Evolutionary conservation across 2,329 filamentous ascomycete genomes (phyloP), one percentile per base, ranked within the genome.

Genomic region (Dothideomycetes sp.): DNA sequence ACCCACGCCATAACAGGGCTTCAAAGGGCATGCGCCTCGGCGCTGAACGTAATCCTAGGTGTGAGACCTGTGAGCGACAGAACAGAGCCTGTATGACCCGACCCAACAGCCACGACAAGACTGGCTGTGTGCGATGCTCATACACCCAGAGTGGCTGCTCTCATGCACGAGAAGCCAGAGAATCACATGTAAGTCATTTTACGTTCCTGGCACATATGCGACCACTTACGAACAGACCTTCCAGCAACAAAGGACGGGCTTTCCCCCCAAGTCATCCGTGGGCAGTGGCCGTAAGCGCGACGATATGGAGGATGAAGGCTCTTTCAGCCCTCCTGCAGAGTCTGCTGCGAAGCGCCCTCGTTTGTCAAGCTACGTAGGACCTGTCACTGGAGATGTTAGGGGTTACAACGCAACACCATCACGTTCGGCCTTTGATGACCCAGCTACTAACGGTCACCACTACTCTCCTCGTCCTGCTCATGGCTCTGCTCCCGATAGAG

Each of bases 1-100:
- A 40, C 5, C 37, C 37, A n/a, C 37, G 37, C 12, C 37, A 40
- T 33, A 11, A 28, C n/a, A 32, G 37, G 19, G 37, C 37, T 16
- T 40, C 37, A 16, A 40, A 40, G 20, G 37, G 37, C n/a, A 40
- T 40, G 37, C 37, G 37, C 20, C 33, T 32, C 12, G 37, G 37
- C 17, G 16, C 20, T 4, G 37, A 40, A 27, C 37, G 37, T 9
- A 40, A 40, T 9, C 37, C 37, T 8, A 32, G 37, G 27, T 40
- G 37, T 11, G 37, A 40, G 17, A 40, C 37, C 4, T 40, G 37
- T 5, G 37, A 40, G n/a, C 13, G 37, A 20, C 37, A 40, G 9
- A 40, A 40, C 16, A 32, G 37, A 24, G 37, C 37, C 0, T 40
- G 37, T 25, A 40, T 40, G 37, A 40, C 37, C 1, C 29, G 37